These are phyloP conservation scores for Barnettozyma siamensis DNA, from an alignment of 805 yeast genomes.

Conservation along the genomic window DNA sequence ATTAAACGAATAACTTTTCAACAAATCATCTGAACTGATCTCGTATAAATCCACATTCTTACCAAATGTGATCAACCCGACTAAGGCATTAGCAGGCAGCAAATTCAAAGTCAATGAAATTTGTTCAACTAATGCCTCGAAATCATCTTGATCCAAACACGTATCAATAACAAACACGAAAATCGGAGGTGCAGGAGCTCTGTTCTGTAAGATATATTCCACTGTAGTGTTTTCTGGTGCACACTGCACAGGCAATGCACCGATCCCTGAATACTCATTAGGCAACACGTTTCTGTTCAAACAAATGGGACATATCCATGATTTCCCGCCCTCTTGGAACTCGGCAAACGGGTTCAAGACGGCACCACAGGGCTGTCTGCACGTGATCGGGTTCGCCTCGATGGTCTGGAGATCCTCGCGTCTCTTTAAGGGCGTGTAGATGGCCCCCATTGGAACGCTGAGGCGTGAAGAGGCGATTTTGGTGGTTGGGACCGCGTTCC, in stretches of 20 bases:
- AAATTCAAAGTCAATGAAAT: conserved; percentile 39
- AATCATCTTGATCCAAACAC: conserved; percentile 46
- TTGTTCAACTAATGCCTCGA: conserved; percentile 46
- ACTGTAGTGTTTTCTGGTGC: conserved; percentile 34
- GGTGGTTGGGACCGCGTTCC: conserved; percentile 56
- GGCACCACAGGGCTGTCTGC: conserved; percentile 47
- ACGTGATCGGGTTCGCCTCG: conserved; percentile 38
- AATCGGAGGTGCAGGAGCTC: conserved; percentile 33
- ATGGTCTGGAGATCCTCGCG: conserved; percentile 34
- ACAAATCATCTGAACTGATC: conserved; percentile 30
- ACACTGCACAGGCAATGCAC: conserved; percentile 10
- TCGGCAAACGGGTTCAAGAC: conserved; percentile 46
- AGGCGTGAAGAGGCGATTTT: conserved; percentile 46
- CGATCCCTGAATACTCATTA: conserved; percentile 26
- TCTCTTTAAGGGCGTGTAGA: conserved; percentile 54
- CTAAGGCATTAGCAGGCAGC: conserved; percentile 48
- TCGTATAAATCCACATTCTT: conserved; percentile 56
- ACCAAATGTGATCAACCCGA: conserved; percentile 57
- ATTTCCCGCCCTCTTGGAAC: conserved; percentile 24
- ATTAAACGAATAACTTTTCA: conserved; percentile 42
- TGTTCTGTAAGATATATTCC: conserved; percentile 38
- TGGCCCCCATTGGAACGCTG: conserved; percentile 49
- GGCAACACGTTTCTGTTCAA: conserved; percentile 39
- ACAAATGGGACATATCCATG: conserved; percentile 58
- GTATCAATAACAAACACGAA: conserved; percentile 55